phyloP scores from a whole-genome alignment of 768 basidiomycete genomes.

The Dentipellis fragilis region DNA sequence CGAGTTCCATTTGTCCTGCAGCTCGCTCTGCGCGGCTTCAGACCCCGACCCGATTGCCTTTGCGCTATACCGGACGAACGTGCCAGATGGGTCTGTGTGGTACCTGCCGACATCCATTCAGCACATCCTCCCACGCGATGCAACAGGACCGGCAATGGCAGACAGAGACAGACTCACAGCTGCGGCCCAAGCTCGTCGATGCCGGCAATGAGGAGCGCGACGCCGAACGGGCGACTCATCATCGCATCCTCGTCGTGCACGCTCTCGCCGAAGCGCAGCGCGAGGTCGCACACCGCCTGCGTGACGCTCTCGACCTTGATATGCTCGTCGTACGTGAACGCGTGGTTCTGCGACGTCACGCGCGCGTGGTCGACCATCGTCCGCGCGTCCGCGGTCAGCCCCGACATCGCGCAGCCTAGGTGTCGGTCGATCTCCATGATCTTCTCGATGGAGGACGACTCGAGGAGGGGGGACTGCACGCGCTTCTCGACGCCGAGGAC shows the following conservation, averaged over 20 bases:
- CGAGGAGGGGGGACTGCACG: slow-evolving; percentile 91
- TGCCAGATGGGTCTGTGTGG: slow-evolving; percentile 98
- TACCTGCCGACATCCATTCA: slow-evolving; percentile 39
- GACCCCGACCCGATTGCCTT: slow-evolving; percentile 98
- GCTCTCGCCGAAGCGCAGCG: slow-evolving; percentile 95
- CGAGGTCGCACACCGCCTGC: slow-evolving; percentile 96
- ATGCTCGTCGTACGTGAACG: slow-evolving; percentile 92
- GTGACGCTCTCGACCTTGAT: slow-evolving; percentile 98
- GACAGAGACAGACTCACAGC: slow-evolving; percentile 47
- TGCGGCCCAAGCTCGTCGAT: slow-evolving; percentile 94
- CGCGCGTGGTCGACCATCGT: slow-evolving; percentile 99
- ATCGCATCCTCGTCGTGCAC: slow-evolving; percentile 98
- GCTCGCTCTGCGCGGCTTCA: slow-evolving; percentile 92
- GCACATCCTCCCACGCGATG: neutral
- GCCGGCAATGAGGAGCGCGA: slow-evolving; percentile 95
- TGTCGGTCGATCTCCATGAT: slow-evolving; percentile 99
- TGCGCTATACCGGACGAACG: slow-evolving; percentile 92
- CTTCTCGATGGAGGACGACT: slow-evolving; percentile 94
- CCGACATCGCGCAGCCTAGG: slow-evolving; percentile 97
- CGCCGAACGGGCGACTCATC: slow-evolving; percentile 99
- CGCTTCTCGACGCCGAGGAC: slow-evolving; percentile 97
- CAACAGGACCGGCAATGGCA: neutral
- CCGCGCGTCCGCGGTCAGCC: slow-evolving; percentile 92
- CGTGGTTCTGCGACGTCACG: slow-evolving; percentile 91
- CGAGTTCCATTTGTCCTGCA: slow-evolving; percentile 96